Base-by-base conservation (phyloP, 2,329 filamentous ascomycete genomes). In the Tolypocladium ovalisporum region DNA sequence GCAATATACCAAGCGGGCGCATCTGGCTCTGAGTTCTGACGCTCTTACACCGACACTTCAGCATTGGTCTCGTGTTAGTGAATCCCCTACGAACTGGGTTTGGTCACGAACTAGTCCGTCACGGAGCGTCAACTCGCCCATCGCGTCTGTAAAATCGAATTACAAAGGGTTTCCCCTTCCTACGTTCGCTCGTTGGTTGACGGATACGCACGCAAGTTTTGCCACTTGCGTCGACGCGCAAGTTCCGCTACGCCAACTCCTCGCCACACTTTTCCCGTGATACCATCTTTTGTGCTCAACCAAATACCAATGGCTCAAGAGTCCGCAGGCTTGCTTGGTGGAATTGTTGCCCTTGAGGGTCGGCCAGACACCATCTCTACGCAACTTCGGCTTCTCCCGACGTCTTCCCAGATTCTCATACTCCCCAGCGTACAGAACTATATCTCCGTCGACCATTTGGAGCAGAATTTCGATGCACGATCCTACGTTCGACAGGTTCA, bases 271-370 rank as follows among this genome's bases (percentile, higher is more conserved):
- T 49, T 8, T 15, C 44, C 44, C 3, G 15, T 15, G 10, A 44
- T 15, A 22, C 29, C 8, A 34, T 6, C 4, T 8, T 12, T 51
- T 4, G 9, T n/a, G 19, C n/a, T 37, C 35, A 4, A 15, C 8
- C 53, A 24, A 13, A 34, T 47, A 63, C n/a, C 55, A 53, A 71
- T 70, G 68, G 53, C 62, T 39, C 57, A 57, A 51, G 57, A 59
- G 44, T 57, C 64, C 58, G 62, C 63, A 55, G 62, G 63, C n/a
- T 55, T 60, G 36, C 56, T 64, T 52, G 82, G 82, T 52, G 80
- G 75, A 64, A 69, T 86, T 56, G 75, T 87, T 55, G 81, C 83
- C 60, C 77, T 87, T 57, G 84, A 86, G 64, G 84, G 84, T 7
- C 74, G 80, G 36, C 63, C 69, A 29, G 78, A 84, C 52, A 71